Conservation (phyloP, 1,139 yeast genomes). For the Yamadazyma taylorii region DNA sequence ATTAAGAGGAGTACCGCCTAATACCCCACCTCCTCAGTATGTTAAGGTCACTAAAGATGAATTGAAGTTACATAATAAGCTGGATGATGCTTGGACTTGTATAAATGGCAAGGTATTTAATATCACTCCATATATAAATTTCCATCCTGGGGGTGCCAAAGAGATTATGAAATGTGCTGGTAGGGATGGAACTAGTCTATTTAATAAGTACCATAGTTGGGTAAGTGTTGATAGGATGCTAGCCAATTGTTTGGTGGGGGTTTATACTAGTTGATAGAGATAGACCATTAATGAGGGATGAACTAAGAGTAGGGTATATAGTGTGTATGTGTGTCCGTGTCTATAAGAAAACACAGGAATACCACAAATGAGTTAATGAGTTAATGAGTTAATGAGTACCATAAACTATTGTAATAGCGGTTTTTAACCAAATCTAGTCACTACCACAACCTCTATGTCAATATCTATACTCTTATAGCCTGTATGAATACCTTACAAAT, state of each 20-base stretch:
- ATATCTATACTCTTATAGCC: too few species aligned
- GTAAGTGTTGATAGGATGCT: conserved; percentile 82
- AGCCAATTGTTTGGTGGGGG: conserved; percentile 75
- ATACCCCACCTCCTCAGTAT: conserved; percentile 43
- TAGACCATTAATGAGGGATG: too few species aligned
- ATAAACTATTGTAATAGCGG: too few species aligned
- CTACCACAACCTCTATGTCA: too few species aligned
- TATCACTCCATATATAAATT: conserved; percentile 74
- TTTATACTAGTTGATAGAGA: conserved; percentile 23
- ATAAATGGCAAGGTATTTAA: conserved; percentile 82
- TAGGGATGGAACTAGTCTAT: conserved; percentile 75
- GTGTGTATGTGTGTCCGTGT: too few species aligned
- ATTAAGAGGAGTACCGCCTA: conserved; percentile 41
- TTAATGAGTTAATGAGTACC: too few species aligned
- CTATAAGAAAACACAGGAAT: too few species aligned
- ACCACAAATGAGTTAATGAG: too few species aligned
- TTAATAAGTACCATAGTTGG: conserved; percentile 85
- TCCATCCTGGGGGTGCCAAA: conserved; percentile 91
- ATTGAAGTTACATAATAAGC: conserved; percentile 55
- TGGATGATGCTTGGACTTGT: conserved; percentile 82
- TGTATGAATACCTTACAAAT: conserved; percentile 6
- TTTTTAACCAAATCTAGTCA: too few species aligned
- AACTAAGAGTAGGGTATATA: too few species aligned
- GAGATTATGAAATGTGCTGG: conserved; percentile 84
- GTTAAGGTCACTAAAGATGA: conserved; percentile 60